Conservation (phyloP, 2,329 filamentous ascomycete species). For the Neospermospora avenae region DNA sequence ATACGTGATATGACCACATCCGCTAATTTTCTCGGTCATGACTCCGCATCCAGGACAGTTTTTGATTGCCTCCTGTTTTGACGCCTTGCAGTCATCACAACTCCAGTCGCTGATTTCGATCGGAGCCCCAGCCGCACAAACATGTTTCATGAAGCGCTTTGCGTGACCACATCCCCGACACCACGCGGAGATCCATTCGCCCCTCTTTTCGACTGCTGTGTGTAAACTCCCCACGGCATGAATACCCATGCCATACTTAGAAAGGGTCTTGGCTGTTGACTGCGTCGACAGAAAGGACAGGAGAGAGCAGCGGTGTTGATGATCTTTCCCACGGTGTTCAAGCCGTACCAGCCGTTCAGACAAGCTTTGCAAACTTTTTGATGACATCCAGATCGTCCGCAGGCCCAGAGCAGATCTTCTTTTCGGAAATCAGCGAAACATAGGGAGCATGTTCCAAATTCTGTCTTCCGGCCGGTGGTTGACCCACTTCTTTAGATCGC, state of each 20-base stretch:
- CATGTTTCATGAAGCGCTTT: conserved; percentile 16
- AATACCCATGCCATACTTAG: conserved; percentile 22
- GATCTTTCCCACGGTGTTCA: conserved; percentile 17
- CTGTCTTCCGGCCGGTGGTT: conserved; percentile 9
- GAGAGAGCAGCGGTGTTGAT: conserved; percentile 20
- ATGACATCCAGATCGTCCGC: conserved; percentile 16
- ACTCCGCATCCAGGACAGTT: conserved; percentile 13
- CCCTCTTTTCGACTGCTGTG: conserved; percentile 13
- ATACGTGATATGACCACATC: conserved; percentile 20
- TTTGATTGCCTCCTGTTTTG: neutral
- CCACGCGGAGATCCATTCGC: conserved; percentile 21
- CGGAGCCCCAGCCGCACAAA: conserved; percentile 19
- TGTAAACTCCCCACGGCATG: conserved; percentile 19
- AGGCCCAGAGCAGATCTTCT: conserved; percentile 11
- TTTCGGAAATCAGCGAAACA: conserved; percentile 20
- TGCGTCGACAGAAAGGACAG: conserved; percentile 21
- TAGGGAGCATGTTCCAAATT: conserved; percentile 17
- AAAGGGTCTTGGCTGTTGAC: conserved; percentile 15
- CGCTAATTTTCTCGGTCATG: conserved; percentile 12
- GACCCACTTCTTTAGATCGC: conserved; percentile 18
- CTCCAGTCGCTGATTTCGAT: conserved; percentile 7
- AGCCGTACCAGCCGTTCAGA: conserved; percentile 20
- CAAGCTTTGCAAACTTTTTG: conserved; percentile 17
- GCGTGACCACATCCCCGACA: conserved; percentile 16
- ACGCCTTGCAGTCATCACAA: conserved; percentile 5